Evolutionary conservation across 768 basidiomycete species (phyloP), one percentile per base, ranked within the genome.

Genomic region (Hypsizygus marmoreus): DNA sequence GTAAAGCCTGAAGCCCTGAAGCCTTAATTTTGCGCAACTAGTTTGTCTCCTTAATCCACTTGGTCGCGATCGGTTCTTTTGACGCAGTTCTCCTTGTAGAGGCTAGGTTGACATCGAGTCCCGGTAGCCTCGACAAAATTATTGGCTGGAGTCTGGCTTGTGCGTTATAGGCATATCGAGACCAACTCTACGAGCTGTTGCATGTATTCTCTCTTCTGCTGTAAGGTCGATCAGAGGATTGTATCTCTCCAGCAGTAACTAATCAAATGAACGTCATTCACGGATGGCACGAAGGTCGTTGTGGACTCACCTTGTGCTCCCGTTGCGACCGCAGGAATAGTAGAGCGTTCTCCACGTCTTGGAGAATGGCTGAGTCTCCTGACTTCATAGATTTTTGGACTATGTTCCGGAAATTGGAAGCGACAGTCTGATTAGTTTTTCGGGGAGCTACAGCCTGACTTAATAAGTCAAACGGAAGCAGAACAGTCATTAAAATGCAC

Each of bases 141-240:
- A 17, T 37, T 14, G 40, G 16, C 33, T 26, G 43, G 22, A 42
- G 31, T 64, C 55, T 35, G 60, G 51, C 40, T 67, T 66, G 47
- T 60, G 69, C 23, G 69, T 65, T 35, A 78, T 58, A 8, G 93
- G 92, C 77, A 94, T 85, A 57, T 95, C 77, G 42, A 97, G 67
- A 4, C 94, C 94, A 26, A 97, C 94, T 51, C 93, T 72, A 33
- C 83, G 77, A 3, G 92, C 93, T 0, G 94, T 94, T 1, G 90
- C 90, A 57, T 84, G 75, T 49, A 95, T 77, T 54, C 88, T 73
- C 61, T 95, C 91, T 54, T 91, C 82, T 4, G 76, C 69, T 0
- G 91, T 86, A 51, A 95, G 74, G 58, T 93, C 88, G 31, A 84
- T 66, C 13, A 88, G 69, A 0, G 94, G 93, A 63, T 94, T 95